Base-by-base conservation (phyloP, 164 flowering plant species). In the Annona squamosa region DNA sequence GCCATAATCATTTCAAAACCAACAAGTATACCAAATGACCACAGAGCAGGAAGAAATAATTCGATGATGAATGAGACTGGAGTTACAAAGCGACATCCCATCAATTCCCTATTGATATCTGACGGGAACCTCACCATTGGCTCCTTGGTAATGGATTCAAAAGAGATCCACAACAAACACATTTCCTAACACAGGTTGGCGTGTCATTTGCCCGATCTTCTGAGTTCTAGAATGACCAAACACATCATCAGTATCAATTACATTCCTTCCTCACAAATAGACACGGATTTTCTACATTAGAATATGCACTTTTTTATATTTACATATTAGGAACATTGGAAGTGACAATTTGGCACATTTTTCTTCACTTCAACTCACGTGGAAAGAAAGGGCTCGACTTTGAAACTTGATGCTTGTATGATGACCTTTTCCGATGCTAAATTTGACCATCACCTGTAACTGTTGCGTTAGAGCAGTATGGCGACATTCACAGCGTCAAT, bases 31-130 rank as follows among this genome's bases (percentile, higher is more conserved):
- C 46, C 5, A 16, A n/a, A 9, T 7, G 45, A 66, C n/a, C 43
- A 42, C 16, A 42, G 17, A 43, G 44, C 46, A 65, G 68, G 42
- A 65, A 46, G 68, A 46, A 42, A 66, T 46, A 9, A 66, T 66
- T 66, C 68, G 43, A 66, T 66, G 68, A 44, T 37, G 46, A 13
- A 13, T 44, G 43, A 3, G 13, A 66, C 46, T 13, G 47, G 16
- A 5, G 68, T 46, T 46, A 66, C 46, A 44, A 66, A 44, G 47
- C 45, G 17, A 66, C 68, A 66, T 66, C 68, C 46, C 46, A 66
- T 66, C 68, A 42, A 65, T 66, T 66, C 45, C 68, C 16, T 46
- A 37, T 41, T 46, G 46, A n/a, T 16, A 43, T n/a, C 5, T 9
- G 1, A 43, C 42, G 43, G 68, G 68, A 66, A 12, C 43, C 46